phyloP scores from a whole-genome alignment of 1,284 basidiomycete species.

The Sporisorium graminicola region DNA sequence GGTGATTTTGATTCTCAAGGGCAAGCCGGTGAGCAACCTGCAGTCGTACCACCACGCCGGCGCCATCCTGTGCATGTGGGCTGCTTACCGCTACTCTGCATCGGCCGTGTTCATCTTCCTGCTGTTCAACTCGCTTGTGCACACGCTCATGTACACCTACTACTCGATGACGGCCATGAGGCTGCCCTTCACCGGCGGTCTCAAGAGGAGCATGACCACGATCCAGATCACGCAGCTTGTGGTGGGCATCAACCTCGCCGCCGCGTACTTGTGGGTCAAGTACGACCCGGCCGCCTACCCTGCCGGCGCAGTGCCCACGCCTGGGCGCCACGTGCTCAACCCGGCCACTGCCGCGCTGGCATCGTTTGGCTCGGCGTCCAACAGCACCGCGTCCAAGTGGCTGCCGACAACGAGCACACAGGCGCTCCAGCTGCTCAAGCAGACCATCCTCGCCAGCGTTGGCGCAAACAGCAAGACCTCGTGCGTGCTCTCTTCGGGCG shows the following conservation, averaged over 20 bases:
- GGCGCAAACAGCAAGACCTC: slow-evolving; percentile 18
- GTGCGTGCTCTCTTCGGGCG: slow-evolving; percentile 41
- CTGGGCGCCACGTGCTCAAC: slow-evolving; percentile 42
- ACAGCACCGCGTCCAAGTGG: slow-evolving; percentile 4
- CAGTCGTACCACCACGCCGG: slow-evolving; percentile 64
- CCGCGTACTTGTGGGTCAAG: slow-evolving; percentile 39
- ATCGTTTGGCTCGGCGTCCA: slow-evolving; percentile 20
- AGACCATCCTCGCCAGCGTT: slow-evolving; percentile 22
- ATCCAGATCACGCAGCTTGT: slow-evolving; percentile 65
- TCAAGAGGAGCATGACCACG: slow-evolving; percentile 65
- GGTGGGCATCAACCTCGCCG: slow-evolving; percentile 49
- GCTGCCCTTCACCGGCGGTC: slow-evolving; percentile 65
- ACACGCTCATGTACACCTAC: slow-evolving; percentile 64
- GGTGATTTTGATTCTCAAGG: slow-evolving; percentile 69
- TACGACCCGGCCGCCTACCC: slow-evolving; percentile 52
- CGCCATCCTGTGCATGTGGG: slow-evolving; percentile 68
- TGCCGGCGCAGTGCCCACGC: slow-evolving; percentile 30
- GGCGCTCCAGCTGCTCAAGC: slow-evolving; percentile 29
- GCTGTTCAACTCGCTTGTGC: slow-evolving; percentile 55
- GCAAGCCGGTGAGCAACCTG: slow-evolving; percentile 66
- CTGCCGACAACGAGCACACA: slow-evolving; percentile 20
- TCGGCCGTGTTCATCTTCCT: slow-evolving; percentile 53
- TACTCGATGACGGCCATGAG: slow-evolving; percentile 65
- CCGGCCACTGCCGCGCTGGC: slow-evolving; percentile 17
- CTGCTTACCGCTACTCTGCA: slow-evolving; percentile 64